Evolutionary conservation across 176 grass and related monocot genomes (phyloP).

Genomic region (Calamus simplicifolius): DNA sequence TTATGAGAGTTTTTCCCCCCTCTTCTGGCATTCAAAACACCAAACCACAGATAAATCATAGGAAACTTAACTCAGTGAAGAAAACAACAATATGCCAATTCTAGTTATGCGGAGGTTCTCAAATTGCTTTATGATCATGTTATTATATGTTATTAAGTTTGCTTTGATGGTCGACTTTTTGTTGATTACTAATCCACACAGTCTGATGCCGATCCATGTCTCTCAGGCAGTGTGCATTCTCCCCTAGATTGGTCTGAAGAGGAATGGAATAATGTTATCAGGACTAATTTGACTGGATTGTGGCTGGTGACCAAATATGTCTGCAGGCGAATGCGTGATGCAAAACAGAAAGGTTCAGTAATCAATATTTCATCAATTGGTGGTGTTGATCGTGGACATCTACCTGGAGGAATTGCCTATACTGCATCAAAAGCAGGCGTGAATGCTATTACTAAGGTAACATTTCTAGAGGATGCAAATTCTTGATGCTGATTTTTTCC

Average conservation of each 20-base stretch:
- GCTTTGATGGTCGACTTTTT: no score
- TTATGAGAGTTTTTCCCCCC: no score
- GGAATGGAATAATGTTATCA: constrained; percentile 31
- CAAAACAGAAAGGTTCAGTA: constrained; percentile 33
- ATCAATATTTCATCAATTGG: constrained; percentile 36
- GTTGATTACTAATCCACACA: no score
- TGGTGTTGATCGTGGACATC: constrained; percentile 19
- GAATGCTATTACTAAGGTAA: constrained; percentile 27
- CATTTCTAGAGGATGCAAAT: background rate
- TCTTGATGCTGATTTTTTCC: no score
- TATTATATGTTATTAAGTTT: no score
- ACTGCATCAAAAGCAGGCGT: constrained; percentile 28
- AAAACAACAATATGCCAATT: no score
- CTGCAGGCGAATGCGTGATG: constrained; percentile 33
- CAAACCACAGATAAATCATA: no score
- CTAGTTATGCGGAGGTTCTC: no score
- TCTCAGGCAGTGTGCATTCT: constrained; percentile 24
- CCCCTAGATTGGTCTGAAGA: constrained; percentile 36
- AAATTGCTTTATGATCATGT: no score
- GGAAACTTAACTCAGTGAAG: no score
- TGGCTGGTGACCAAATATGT: constrained; percentile 40
- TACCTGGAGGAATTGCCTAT: constrained; percentile 29
- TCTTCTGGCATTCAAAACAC: no score
- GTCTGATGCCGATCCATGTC: background rate
- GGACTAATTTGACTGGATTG: constrained; percentile 34